Evolutionary conservation across 257 asterid genomes (phyloP), one percentile per base, ranked within the genome.

Genomic region (Fraxinus americana): DNA sequence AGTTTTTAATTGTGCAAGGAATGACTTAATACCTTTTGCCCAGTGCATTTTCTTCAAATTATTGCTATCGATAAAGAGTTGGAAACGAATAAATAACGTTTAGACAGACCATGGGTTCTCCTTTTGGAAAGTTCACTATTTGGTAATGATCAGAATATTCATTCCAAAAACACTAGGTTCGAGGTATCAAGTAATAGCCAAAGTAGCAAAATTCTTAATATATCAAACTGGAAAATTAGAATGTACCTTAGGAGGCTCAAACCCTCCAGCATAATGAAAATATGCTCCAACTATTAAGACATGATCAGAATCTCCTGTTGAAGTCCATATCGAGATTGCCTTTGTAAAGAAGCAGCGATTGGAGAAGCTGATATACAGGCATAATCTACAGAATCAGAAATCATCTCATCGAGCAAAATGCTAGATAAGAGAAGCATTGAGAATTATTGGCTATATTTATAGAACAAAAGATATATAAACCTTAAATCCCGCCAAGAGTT

Each of bases 281-380:
- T 93, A 96, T 30, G 98, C 86, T 79, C 98, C 97, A 7, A 96
- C 98, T 67, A 96, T 93, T 90, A 91, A 80, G 45, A 87, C 95
- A 76, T 96, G 99, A 74, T 96, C 99, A 25, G 94, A 81, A 85
- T 92, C 98, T 77, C 98, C 98, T 7, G 99, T 93, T 52, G 98
- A 92, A 76, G 99, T 93, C 98, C 98, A 93, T 78, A 93, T 91
- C 35, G 97, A 96, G 83, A 93, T 90, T 63, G 98, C 98, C 90
- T 96, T 96, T 17, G 98, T 96, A 83, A 84, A 96, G 89, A 96
- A 96, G 91, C 99, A 96, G 61, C 97, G 98, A 70, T 96, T 96
- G 21, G 98, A 96, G 87, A 96, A 92, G 89, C 99, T 94, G 84
- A 69, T 48, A 73, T 45, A 75, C 43, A 77, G 35, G 71, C 73